A percentile compares a stretch with the other conserved stretches of the same genome.
Conservation (phyloP, 106 monocot species). For the Agapanthus africanus region DNA sequence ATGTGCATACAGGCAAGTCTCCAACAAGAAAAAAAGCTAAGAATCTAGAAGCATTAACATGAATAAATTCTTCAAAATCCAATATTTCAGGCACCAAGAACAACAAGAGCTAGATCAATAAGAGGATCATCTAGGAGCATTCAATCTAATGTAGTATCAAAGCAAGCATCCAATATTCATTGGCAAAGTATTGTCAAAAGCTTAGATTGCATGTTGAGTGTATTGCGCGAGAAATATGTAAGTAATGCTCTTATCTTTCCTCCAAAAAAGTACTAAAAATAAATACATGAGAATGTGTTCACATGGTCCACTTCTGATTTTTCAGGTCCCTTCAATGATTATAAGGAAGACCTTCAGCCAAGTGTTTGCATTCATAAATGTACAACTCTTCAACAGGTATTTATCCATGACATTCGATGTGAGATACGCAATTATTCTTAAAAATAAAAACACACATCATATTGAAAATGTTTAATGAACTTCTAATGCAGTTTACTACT, state of each 20-base stretch:
- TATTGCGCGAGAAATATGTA: conserved; percentile 56
- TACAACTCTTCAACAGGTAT: conserved; percentile 95
- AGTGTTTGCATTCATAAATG: conserved; percentile 91
- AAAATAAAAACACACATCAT: neutral
- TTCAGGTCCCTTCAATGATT: conserved; percentile 81
- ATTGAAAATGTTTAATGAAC: neutral
- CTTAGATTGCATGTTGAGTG: conserved; percentile 46
- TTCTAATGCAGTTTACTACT: conserved; percentile 59
- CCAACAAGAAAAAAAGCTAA: neutral
- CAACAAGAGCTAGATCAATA: conserved; percentile 50
- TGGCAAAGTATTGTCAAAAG: conserved; percentile 88
- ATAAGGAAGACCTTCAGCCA: conserved; percentile 80
- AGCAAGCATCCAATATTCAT: conserved; percentile 77
- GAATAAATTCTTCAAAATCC: neutral
- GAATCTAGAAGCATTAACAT: neutral
- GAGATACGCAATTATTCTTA: neutral
- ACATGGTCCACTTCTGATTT: conserved; percentile 4
- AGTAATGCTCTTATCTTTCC: too few species aligned
- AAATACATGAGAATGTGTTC: neutral
- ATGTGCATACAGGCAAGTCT: conserved; percentile 88
- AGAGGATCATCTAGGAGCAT: conserved; percentile 61
- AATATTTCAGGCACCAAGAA: conserved; percentile 62
- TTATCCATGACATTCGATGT: neutral
- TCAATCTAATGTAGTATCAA: conserved; percentile 51
- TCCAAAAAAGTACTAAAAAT: too few species aligned